Conservation (phyloP, 345 rosid species). For the Turritis glabra region DNA sequence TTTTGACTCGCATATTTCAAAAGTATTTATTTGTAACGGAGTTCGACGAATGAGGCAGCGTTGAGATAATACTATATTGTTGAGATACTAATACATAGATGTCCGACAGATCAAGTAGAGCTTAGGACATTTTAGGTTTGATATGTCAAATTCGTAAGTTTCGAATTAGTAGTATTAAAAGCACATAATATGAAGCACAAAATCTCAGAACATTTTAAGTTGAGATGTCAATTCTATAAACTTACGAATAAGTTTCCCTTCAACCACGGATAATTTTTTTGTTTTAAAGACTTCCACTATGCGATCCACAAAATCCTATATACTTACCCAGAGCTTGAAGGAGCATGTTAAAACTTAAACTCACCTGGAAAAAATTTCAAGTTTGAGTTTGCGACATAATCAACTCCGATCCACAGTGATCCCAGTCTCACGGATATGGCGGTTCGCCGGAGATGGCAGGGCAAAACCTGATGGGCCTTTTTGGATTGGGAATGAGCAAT, state of each 20-base stretch:
- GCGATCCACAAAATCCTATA: too few species aligned
- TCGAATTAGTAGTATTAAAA: neutral
- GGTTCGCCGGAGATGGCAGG: too few species aligned
- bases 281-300: too few species aligned
- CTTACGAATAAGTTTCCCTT: neutral
- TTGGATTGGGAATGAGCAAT: neutral
- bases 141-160: too few species aligned
- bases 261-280: neutral
- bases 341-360: too few species aligned
- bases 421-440: too few species aligned
- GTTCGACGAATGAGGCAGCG: neutral
- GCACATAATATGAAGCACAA: neutral
- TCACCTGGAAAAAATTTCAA: too few species aligned
- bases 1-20: neutral
- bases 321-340: too few species aligned
- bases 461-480: too few species aligned
- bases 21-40: neutral
- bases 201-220: neutral
- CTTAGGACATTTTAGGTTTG: too few species aligned
- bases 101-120: neutral
- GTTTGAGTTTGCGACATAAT: too few species aligned
- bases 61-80: neutral
- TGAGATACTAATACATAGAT: neutral
- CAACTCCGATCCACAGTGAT: too few species aligned
- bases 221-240: neutral